Evolutionary conservation across 352 stramenopile species (phyloP), one percentile per base, ranked within the genome.

Genomic region (Blastocystis sp.): DNA sequence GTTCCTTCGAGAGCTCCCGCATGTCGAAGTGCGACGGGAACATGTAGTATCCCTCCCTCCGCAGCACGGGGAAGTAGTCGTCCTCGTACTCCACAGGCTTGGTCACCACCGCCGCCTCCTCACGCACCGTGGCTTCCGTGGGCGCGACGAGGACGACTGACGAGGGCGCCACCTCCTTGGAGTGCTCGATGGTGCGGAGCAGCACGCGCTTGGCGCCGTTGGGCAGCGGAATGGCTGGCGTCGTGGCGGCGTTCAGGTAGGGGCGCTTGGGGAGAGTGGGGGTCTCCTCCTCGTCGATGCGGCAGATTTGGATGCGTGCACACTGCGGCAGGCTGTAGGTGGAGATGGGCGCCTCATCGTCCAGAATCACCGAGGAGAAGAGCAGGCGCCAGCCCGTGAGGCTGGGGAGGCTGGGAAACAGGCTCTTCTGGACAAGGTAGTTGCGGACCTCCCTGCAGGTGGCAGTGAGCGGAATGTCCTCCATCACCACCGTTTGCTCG

Each of bases 21-120:
- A 79, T 62, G 2, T 45, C 56, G 48, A 62, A 79, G 38, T 79
- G 69, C 5, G 43, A 45, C 1, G 69, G 69, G 17, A 1, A 0
- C 69, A 79, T 79, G 69, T 79, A 79, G 40, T 79, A 79, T 0
- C 69, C 69, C 48, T 28, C 7, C 17, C 69, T 41, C 23, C 69
- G 69, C 23, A 79, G 41, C 4, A 79, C 62, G 5, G 69, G 69
- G 67, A 77, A 77, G 45, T 79, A 79, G 2, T 79, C 69, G 1
- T 53, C 56, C 10, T 11, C 43, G 4, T 23, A 34, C 52, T 56
- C 52, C 67, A n/a, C 56, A 0, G 28, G 23, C 45, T 77, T 43
- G 3, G 34, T 21, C 2, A 17, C 1, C 7, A 28, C 43, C n/a
- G 14, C 21, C 34, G 69, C 11, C 23, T 65, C 69, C 10, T 23